Base-by-base conservation (phyloP, 2,329 filamentous ascomycete genomes). In the Claviceps sp. region DNA sequence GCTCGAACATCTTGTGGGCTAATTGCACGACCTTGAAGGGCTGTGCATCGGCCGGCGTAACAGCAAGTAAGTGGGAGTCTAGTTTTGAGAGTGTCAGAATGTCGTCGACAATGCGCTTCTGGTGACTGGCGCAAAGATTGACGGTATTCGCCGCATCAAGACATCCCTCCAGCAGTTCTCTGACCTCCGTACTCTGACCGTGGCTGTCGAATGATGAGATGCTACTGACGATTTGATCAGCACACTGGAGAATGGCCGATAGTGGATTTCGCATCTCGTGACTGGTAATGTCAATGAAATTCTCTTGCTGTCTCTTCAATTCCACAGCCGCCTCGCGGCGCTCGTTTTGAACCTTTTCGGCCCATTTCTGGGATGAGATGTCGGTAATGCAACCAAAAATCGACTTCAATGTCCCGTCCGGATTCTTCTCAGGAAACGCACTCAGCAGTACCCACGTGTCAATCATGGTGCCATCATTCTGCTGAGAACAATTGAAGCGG, bases 321-420 rank as follows among this genome's bases (percentile, higher is more conserved):
- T 91, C 85, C 2, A 90, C 79, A 0, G 87, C 88, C 63, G 93
- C 87, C 60, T 90, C 80, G 61, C 86, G 84, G 53, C 86, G 81
- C 45, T 82, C 77, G 59, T 79, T 87, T 65, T 94, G 86, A 37
- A 88, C 81, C 47, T 84, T 82, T 65, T 94, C 88, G 1, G 88
- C 87, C 74, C 84, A 84, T 64, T 94, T 95, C 63, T 93, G 86
- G 51, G 85, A 79, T 18, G 85, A 88, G 57, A 95, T 94, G 61
- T 94, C 87, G 0, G 87, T 91, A 50, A 94, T 84, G 61, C 82
- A 86, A 50, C 85, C 86, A 59, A 90, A 89, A 2, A 89, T 83
- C 55, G 82, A 81, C 68, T 87, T 87, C 50, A 89, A 73, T 30
- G 72, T 70, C 3, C 84, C 85, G 30, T 78, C 70, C 1, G 72